These are phyloP conservation scores for Solanum habrochaites DNA, from an alignment of 257 asterid species.

Conservation along the genomic window DNA sequence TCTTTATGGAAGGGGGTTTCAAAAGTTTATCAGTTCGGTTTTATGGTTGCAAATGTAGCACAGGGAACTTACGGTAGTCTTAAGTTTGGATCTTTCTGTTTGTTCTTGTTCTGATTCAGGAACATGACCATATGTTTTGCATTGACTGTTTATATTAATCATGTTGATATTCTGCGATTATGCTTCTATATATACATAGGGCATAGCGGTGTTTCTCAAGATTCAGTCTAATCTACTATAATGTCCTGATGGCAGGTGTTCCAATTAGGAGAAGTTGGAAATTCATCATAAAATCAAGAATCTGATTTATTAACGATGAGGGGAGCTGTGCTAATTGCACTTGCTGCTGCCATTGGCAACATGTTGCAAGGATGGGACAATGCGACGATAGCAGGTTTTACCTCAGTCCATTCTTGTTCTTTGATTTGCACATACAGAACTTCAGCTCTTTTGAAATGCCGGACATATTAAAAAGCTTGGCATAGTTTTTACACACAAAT, in stretches of 20 bases:
- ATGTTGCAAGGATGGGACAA: conserved; percentile 98
- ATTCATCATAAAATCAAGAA: not conserved
- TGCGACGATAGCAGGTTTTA: conserved; percentile 92
- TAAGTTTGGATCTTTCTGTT: not conserved
- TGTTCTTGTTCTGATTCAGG: not conserved
- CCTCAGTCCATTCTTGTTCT: not conserved
- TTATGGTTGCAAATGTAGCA: not conserved
- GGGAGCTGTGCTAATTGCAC: conserved; percentile 76
- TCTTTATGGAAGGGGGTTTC: not conserved
- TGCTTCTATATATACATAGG: not conserved
- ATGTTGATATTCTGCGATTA: not conserved
- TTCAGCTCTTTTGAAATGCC: not conserved
- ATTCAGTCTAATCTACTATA: not conserved
- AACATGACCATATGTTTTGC: not conserved
- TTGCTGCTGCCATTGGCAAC: conserved; percentile 91
- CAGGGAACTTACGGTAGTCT: not conserved
- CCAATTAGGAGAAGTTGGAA: not conserved
- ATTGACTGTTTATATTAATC: not conserved
- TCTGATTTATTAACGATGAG: conserved; percentile 31
- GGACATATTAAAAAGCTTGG: not conserved
- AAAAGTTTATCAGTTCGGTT: not conserved
- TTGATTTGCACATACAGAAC: not conserved
- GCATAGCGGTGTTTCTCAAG: not conserved
- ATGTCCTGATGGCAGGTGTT: not conserved
- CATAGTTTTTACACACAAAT: not conserved